Base-by-base conservation (phyloP, 2,329 filamentous ascomycete genomes). In the Fusarium bulbicola region DNA sequence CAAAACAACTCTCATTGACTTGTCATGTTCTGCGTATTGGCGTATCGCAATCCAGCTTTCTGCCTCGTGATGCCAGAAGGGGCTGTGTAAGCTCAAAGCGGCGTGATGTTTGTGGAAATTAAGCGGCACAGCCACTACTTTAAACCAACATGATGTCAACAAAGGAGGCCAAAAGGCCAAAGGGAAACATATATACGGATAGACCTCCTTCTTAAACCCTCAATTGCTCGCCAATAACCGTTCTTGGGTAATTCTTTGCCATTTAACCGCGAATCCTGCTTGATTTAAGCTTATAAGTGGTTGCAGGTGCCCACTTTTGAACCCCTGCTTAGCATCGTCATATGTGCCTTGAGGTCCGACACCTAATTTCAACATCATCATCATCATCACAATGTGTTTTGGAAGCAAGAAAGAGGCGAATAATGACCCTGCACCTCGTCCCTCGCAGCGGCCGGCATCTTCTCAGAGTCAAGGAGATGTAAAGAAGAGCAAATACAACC, bases 341-440 rank as follows among this genome's bases (percentile, higher is more conserved):
- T 61, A 57, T 24, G 56, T 56, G 43, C 21, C 32, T 46, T 47
- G 45, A 26, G 14, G 21, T 21, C 47, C 42, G 28, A 36, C 58
- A 53, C 39, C 36, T 65, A 54, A 57, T 58, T 54, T 43, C 32
- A 60, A 37, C 58, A 47, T 6, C 45, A 45, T 34, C 40, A 45
- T 34, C 40, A 45, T 39, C 21, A 46, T 63, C 65, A 66, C 42
- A 52, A 88, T 88, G 86, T 88, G 86, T 78, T 88, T 88, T 73
- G 84, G 86, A 49, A 80, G 80, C 72, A 86, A 84, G 56, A 81
- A 85, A 63, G 81, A 83, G 54, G 74, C 77, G 56, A 77, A 79
- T 39, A 77, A 82, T 66, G 83, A 83, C 36, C 81, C 81, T 26
- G 80, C 84, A 13, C 81, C 86, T 7, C 80, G 84, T 36, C 85